phyloP scores from a whole-genome alignment of 2,329 filamentous ascomycete genomes.

The Penicillium psychrosexuale region DNA sequence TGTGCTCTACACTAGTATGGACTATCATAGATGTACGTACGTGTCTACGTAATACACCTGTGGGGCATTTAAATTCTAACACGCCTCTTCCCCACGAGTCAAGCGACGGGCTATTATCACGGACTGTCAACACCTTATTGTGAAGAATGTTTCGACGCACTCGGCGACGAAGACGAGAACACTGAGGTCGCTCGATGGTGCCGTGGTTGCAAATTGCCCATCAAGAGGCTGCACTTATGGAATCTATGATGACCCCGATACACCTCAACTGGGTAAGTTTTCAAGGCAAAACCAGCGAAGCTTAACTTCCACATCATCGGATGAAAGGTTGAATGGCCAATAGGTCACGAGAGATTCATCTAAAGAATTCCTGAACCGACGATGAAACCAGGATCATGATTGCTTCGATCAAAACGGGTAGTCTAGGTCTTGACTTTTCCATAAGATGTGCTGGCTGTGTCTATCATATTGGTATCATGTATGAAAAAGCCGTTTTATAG shows the following conservation, averaged over 20 bases:
- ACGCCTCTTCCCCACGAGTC: no score
- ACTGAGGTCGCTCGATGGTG: not conserved
- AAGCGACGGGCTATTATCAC: not conserved
- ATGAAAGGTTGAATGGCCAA: conserved; percentile 52
- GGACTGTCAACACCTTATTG: not conserved
- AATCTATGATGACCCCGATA: not conserved
- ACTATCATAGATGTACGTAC: not conserved
- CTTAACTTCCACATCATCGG: not conserved
- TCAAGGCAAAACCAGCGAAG: no score
- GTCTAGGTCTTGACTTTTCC: conserved; percentile 58
- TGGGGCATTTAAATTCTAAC: no score
- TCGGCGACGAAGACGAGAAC: not conserved
- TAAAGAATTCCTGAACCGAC: conserved; percentile 48
- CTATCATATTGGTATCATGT: not conserved
- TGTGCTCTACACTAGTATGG: not conserved
- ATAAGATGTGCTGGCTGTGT: no score
- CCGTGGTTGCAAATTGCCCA: accelerated
- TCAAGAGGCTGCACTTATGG: not conserved
- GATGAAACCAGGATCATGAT: conserved; percentile 49
- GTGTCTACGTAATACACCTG: not conserved
- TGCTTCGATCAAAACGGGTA: conserved; percentile 56
- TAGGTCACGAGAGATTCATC: conserved; percentile 44
- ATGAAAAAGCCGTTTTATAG: not conserved
- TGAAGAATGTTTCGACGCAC: not conserved
- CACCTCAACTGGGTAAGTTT: conserved; percentile 8